Base-by-base conservation (phyloP, 1,284 basidiomycete genomes). In the Leccinum subspadiceum region DNA sequence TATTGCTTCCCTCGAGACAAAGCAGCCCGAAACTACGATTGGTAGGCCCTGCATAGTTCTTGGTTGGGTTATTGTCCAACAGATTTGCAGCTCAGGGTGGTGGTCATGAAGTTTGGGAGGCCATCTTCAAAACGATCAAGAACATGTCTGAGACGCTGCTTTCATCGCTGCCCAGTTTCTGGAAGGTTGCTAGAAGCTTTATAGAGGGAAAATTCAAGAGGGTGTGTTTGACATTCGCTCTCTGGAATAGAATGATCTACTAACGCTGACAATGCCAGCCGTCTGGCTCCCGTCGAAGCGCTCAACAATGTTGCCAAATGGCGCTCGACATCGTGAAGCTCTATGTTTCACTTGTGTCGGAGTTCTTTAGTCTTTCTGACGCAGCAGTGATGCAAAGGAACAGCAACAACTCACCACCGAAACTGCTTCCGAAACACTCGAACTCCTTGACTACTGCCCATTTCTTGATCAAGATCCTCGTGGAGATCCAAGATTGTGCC, bases 141-240 rank as follows among this genome's bases (percentile, higher is more conserved):
- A 83, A 78, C 61, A 70, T 90, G 26, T 90, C 88, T 2, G 90
- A 92, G 71, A 79, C 79, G 26, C 82, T 91, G 76, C 71, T 91
- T 17, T 77, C 83, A 20, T 84, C 89, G 1, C 80, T 99, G 51
- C 94, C 96, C 2, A 93, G 85, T 66, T 98, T 98, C 75, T 98
- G 95, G 94, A 89, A 89, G 66, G 92, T 99, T 49, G 90, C 92
- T 1, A 93, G 88, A 74, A 87, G 85, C 13, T 96, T 96, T 72
- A 87, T 95, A 75, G 94, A 97, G 50, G 96, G 95, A 3, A 93
- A 90, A 73, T 94, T 92, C 73, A 89, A 87, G 72, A 92, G 89
- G 81, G 93, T 93, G 60, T 62, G 74, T 70, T 35, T 26, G 12
- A 53, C 24, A 53, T 31, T 64, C 5, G 31, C 51, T 39, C 33